Conservation (phyloP, 2,329 filamentous ascomycete genomes). For the Dactylonectria macrodidyma region DNA sequence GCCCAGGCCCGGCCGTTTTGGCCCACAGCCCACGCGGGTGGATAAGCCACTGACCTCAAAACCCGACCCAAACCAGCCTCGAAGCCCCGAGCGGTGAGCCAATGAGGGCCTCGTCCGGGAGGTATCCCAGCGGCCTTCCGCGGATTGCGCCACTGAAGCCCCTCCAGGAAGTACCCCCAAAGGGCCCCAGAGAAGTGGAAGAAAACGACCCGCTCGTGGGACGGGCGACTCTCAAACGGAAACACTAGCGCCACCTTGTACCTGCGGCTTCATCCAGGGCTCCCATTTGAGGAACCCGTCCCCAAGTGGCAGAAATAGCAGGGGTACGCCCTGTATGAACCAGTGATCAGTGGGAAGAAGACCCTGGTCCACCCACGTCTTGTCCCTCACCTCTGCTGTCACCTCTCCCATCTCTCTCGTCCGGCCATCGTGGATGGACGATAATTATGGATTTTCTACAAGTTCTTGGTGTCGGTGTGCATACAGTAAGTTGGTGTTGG, state of each 20-base stretch:
- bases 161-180: conserved; percentile 27
- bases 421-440: too few species aligned
- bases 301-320: conserved; percentile 10
- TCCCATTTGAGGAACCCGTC: conserved; percentile 32
- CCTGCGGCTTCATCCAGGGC: conserved; percentile 46
- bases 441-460: neutral
- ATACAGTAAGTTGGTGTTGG: neutral
- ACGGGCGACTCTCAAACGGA: conserved; percentile 46
- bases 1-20: conserved; percentile 8
- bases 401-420: neutral
- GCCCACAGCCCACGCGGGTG: conserved; percentile 16
- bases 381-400: conserved; percentile 3
- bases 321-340: conserved; percentile 20
- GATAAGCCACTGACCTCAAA: conserved; percentile 27
- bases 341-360: neutral
- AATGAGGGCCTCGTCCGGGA: conserved; percentile 16
- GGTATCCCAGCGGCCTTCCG: neutral
- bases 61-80: conserved; percentile 37
- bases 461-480: neutral
- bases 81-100: conserved; percentile 16
- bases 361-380: neutral
- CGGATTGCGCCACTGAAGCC: conserved; percentile 23
- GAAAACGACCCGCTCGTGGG: conserved; percentile 29
- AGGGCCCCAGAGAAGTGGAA: conserved; percentile 24
- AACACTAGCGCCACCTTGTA: conserved; percentile 53